These are phyloP conservation scores for Sarocladium oryzae DNA, from an alignment of 2,329 filamentous ascomycete species.

Conservation along the genomic window DNA sequence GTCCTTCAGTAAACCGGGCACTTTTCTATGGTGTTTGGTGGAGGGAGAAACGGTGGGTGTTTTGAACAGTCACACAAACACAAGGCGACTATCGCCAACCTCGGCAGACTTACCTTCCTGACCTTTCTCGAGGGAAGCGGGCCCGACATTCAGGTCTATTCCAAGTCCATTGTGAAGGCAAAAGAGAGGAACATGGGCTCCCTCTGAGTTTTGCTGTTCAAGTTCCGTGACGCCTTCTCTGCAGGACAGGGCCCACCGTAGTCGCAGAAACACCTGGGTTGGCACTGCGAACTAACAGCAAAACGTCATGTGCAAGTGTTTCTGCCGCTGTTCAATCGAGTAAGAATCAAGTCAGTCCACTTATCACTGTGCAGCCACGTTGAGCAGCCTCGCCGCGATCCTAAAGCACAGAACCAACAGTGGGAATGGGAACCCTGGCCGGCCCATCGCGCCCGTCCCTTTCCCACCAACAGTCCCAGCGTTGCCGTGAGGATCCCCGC, in stretches of 20 bases:
- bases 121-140: not conserved
- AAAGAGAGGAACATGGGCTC: no score
- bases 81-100: not conserved
- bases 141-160: no score
- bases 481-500: slow-evolving; percentile 5
- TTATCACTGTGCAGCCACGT: not conserved
- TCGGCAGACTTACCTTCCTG: not conserved
- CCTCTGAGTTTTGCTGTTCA: not conserved
- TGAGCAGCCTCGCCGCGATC: not conserved
- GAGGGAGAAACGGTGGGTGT: not conserved
- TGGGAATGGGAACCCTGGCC: not conserved
- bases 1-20: not conserved
- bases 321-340: not conserved
- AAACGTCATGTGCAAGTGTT: slow-evolving; percentile 4
- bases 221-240: not conserved
- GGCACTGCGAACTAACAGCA: not conserved
- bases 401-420: not conserved
- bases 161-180: no score
- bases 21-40: not conserved
- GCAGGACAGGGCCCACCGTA: not conserved
- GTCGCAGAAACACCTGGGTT: not conserved
- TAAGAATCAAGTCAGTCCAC: not conserved
- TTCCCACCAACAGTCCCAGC: not conserved
- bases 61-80: not conserved
- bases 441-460: slow-evolving; percentile 5